Evolutionary conservation across 495 filamentous ascomycete species (phyloP).

Genomic region (Ramalina intermedia): DNA sequence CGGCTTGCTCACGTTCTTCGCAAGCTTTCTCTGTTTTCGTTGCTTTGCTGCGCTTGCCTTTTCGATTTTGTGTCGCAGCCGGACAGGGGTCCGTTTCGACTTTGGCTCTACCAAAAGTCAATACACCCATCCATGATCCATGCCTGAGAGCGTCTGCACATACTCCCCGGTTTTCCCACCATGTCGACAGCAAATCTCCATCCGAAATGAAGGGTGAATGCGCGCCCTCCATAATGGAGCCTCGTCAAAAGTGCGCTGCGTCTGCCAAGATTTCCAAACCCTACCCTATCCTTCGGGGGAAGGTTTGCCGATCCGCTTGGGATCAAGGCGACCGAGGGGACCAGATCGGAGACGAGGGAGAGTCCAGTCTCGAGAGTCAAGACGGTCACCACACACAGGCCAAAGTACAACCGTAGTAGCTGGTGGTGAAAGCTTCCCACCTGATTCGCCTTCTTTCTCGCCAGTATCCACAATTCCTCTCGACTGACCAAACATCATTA

Average conservation of each 20-base stretch:
- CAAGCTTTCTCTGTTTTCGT: conserved; percentile 70
- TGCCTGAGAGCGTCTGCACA: conserved; percentile 4
- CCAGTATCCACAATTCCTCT: too few species aligned
- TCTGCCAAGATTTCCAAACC: background rate
- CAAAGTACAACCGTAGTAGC: too few species aligned
- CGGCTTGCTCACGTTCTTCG: conserved; percentile 49
- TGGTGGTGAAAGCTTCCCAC: too few species aligned
- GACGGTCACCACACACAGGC: too few species aligned
- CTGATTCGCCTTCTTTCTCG: too few species aligned
- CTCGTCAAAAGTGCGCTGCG: too few species aligned
- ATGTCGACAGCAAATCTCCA: conserved; percentile 3
- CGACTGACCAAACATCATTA: too few species aligned
- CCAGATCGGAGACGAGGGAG: too few species aligned
- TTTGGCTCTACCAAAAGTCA: conserved; percentile 51
- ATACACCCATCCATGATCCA: background rate
- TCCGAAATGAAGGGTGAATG: background rate
- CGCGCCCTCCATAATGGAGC: background rate
- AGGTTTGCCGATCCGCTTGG: background rate
- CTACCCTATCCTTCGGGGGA: background rate
- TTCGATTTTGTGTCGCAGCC: conserved; percentile 87
- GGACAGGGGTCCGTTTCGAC: conserved; percentile 82
- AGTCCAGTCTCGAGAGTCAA: too few species aligned
- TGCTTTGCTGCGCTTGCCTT: conserved; percentile 86
- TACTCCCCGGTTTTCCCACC: conserved; percentile 40
- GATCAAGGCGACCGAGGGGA: too few species aligned